These are phyloP conservation scores for Pseudogymnoascus sp. DNA, from an alignment of 2,329 filamentous ascomycete species.

Conservation along the genomic window DNA sequence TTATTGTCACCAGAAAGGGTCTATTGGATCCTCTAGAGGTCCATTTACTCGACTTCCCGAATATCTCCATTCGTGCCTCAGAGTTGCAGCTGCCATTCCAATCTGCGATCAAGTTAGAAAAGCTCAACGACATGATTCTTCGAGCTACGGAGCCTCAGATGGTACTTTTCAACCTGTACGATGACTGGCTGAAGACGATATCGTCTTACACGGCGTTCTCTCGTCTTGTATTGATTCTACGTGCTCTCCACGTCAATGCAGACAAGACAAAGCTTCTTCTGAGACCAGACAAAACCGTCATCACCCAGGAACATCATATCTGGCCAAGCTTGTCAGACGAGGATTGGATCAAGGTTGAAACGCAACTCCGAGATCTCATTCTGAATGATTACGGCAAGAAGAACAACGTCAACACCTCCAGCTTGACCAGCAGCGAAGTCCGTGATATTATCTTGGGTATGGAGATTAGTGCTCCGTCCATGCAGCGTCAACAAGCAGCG, in stretches of 20 bases:
- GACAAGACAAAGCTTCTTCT: slow-evolving; percentile 97
- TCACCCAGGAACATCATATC: slow-evolving; percentile 97
- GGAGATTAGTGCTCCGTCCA: slow-evolving; percentile 96
- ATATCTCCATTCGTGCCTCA: slow-evolving; percentile 96
- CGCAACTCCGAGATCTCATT: slow-evolving; percentile 88
- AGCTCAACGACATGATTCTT: slow-evolving; percentile 97
- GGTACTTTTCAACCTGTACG: slow-evolving; percentile 98
- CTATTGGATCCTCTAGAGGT: slow-evolving; percentile 94
- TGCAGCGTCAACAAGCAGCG: slow-evolving; percentile 96
- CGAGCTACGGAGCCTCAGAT: slow-evolving; percentile 98
- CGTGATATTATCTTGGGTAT: slow-evolving; percentile 98
- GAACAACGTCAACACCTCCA: slow-evolving; percentile 98
- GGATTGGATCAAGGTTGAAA: slow-evolving; percentile 99
- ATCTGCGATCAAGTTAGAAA: slow-evolving; percentile 99
- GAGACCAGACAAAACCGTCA: slow-evolving; percentile 93
- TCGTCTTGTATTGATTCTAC: slow-evolving; percentile 82
- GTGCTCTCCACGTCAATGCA: slow-evolving; percentile 92
- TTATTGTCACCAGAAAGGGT: slow-evolving; percentile 97
- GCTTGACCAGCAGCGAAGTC: slow-evolving; percentile 92
- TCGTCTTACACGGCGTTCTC: slow-evolving; percentile 99
- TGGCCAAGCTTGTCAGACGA: slow-evolving; percentile 93
- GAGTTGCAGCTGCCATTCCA: slow-evolving; percentile 97
- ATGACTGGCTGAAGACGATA: slow-evolving; percentile 97
- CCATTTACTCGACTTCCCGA: slow-evolving; percentile 94
- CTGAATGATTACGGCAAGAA: slow-evolving; percentile 99